Base-by-base conservation (phyloP, 1,284 basidiomycete genomes). In the Moesziomyces globuligerus region DNA sequence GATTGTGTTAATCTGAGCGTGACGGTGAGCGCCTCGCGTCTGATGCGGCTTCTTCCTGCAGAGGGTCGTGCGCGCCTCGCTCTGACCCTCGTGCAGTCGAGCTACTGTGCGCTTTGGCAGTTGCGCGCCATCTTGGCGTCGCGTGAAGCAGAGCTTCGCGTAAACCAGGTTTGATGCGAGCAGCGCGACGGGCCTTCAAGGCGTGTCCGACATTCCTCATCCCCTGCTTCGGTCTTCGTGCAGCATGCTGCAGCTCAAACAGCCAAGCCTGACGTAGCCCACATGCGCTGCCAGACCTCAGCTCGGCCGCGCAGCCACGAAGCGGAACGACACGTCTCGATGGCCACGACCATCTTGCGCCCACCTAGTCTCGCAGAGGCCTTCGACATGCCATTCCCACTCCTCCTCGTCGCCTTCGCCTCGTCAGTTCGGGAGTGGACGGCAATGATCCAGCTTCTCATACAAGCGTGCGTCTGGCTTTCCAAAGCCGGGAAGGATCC, bases 21-120 rank as follows among this genome's bases (percentile, higher is more conserved):
- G 18, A 29, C 26, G 29, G 46, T 38, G 43, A 37, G 44, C 28
- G 46, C 17, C 37, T 49, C 58, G 58, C 49, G 58, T 49, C 38
- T 50, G 42, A 61, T 49, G 51, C 32, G 32, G 32, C 32, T 17
- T 17, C 32, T 8, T n/a, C 2, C 32, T 34, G 32, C 5, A 34
- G 3, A 17, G 32, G 15, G 15, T 17, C 32, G 32, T 13, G 15
- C 32, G 13, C 32, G 32, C n/a, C n/a, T n/a, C n/a, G 32, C 15
- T 17, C 5, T 6, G 10, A 13, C 15, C 32, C 15, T 34, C 32
- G 32, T 4, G 32, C 32, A 15, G n/a, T n/a, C n/a, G n/a, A n/a
- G n/a, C n/a, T n/a, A n/a, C n/a, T n/a, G n/a, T n/a, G n/a, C n/a
- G n/a, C n/a, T 4, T 34, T 34, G 32, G 15, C 32, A 34, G 32